phyloP scores from a whole-genome alignment of 169 alveolate genomes.

The Besnoitia besnoiti region DNA sequence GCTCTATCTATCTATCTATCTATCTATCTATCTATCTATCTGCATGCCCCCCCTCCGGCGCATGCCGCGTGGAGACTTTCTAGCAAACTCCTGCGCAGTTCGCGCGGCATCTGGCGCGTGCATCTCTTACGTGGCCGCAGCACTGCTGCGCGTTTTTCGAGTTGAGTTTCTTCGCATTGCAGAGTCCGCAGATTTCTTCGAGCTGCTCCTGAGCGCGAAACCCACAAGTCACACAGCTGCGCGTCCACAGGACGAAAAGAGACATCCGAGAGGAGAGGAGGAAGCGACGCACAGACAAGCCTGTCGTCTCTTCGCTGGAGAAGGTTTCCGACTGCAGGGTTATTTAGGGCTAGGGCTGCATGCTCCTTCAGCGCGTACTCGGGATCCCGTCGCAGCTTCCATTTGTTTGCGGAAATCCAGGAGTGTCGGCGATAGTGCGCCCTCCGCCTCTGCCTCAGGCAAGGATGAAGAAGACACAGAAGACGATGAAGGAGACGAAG shows the following conservation, averaged over 20 bases:
- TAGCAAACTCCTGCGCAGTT: no score
- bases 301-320: no score
- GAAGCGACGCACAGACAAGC: no score
- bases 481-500: not conserved
- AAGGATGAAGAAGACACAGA: not conserved
- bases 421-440: not conserved
- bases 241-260: no score
- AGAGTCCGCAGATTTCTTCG: not conserved
- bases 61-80: no score
- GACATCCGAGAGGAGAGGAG: no score
- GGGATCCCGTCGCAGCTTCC: no score
- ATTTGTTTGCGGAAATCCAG: not conserved
- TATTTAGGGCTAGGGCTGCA: no score
- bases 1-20: not conserved
- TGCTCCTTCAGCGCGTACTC: no score
- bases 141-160: not conserved
- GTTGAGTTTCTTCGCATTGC: not conserved
- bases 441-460: not conserved
- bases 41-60: no score
- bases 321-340: no score
- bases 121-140: constrained; percentile 8
- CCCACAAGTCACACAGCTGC: not conserved
- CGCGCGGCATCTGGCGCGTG: no score
- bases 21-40: constrained; percentile 4
- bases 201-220: not conserved